These are phyloP conservation scores for Mycocentrospora acerina DNA, from an alignment of 2,329 filamentous ascomycete genomes.

Conservation along the genomic window DNA sequence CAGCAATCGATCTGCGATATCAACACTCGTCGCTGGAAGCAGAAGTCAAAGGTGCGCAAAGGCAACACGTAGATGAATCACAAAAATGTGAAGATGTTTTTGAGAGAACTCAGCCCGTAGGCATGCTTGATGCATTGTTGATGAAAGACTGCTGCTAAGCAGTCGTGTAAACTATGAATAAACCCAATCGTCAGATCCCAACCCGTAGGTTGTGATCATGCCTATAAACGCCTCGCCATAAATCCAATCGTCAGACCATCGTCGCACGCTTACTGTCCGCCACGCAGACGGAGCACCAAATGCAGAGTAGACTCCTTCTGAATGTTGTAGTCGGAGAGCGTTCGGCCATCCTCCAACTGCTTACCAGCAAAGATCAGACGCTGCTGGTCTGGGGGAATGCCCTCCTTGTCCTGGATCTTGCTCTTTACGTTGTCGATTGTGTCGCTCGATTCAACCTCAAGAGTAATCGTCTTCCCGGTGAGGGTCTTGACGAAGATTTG, in stretches of 20 bases:
- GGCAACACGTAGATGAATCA: constrained; percentile 1
- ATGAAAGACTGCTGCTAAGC: constrained; percentile 14
- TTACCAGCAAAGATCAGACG: constrained; percentile 92
- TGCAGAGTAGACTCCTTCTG: constrained; percentile 71
- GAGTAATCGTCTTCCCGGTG: constrained; percentile 87
- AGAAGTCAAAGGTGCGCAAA: too few relatives aligned
- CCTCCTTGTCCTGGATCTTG: constrained; percentile 78
- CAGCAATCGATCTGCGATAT: background rate
- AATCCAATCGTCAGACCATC: constrained; percentile 16
- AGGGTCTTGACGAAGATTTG: constrained; percentile 61
- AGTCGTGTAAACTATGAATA: constrained; percentile 34
- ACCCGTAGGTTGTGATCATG: constrained; percentile 25
- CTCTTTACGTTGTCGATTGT: constrained; percentile 94
- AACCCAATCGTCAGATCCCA: constrained; percentile 15
- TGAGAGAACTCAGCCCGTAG: constrained; percentile 33
- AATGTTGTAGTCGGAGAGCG: constrained; percentile 93
- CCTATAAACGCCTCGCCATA: constrained; percentile 35
- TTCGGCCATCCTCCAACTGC: constrained; percentile 90
- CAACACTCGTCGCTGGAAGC: too few relatives aligned
- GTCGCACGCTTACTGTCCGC: constrained; percentile 49
- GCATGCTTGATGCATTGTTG: constrained; percentile 35
- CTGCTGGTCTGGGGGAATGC: constrained; percentile 92
- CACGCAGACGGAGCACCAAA: constrained; percentile 63
- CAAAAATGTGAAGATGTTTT: constrained; percentile 2
- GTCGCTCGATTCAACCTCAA: constrained; percentile 85